A percentile compares a stretch with the other conserved stretches of the same genome.
These are phyloP conservation scores for Sclerotinia minor DNA, from an alignment of 2,329 filamentous ascomycete genomes.

Conservation along the genomic window DNA sequence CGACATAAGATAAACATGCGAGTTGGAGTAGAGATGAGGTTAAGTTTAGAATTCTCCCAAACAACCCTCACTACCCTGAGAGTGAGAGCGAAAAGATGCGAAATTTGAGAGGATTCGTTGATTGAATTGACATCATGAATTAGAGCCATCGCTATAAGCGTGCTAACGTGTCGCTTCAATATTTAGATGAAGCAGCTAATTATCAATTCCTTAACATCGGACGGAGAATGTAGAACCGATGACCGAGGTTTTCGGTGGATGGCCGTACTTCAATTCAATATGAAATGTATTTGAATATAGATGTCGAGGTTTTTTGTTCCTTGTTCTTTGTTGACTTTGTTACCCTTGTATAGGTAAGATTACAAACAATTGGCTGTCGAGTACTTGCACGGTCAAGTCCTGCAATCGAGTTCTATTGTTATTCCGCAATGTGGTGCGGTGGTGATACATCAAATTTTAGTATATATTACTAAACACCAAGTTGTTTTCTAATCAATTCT, in stretches of 20 bases:
- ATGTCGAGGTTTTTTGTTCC: background rate
- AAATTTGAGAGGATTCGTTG: background rate
- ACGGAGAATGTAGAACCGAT: background rate
- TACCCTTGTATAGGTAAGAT: background rate
- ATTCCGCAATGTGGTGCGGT: background rate
- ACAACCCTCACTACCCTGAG: too few species aligned
- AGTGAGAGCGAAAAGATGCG: background rate
- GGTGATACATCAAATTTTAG: background rate
- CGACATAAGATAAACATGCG: too few species aligned
- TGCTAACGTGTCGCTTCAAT: background rate
- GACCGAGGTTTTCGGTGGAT: background rate
- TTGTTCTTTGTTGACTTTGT: background rate
- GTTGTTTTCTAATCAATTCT: fast-evolving
- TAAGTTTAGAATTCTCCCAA: too few species aligned
- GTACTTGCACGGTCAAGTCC: background rate
- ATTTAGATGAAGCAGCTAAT: background rate
- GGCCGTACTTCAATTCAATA: background rate
- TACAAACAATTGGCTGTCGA: too few species aligned
- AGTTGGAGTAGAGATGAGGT: too few species aligned
- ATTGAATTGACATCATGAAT: background rate
- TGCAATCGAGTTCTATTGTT: background rate
- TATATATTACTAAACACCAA: fast-evolving
- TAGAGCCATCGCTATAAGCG: background rate
- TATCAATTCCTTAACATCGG: background rate
- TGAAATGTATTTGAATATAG: background rate